Evolutionary conservation across 2,329 filamentous ascomycete species (phyloP), one percentile per base, ranked within the genome.

Genomic region (Parastagonospora avenae): DNA sequence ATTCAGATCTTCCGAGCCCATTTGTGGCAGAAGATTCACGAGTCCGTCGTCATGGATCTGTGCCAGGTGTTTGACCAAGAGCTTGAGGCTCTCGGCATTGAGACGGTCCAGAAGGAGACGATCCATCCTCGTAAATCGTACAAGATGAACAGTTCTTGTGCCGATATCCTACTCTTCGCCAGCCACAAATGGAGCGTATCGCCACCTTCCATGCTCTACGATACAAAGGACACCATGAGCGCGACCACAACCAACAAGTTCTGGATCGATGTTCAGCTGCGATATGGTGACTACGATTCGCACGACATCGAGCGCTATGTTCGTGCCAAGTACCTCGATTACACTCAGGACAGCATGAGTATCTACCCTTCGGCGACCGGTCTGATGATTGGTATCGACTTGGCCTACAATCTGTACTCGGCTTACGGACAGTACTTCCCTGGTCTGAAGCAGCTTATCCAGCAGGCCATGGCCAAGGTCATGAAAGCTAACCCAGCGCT

Each of bases 111-210:
- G 72, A 99, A 99, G 76, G 94, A 99, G 79, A 97, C 94, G 0
- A 99, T 99, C 52, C 94, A 99, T 80, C 94, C 94, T 45, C 85
- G 94, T 85, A 99, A 99, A 78, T 97, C 92, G 4, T 99, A 99
- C 85, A 99, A 99, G 85, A 99, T 99, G 94, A 99, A 99, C 81
- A 97, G 92, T 67, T 97, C 93, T 50, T 97, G 94, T 68, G 94
- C 95, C 4, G 94, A 99, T 74, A 97, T 99, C 57, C 82, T 97
- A 47, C 84, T 99, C 8, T 99, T 99, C 70, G 93, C 94, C 32
- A 96, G 90, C 59, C 94, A 97, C 79, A 99, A 97, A 75, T 99
- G 95, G 95, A 97, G 96, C 57, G 92, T 99, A 45, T 97, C 92
- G 0, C 83, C 91, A 2, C 95, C 94, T 1, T 97, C 93, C 2